A percentile compares a stretch with the other conserved stretches of the same genome.
Evolutionary conservation across 352 stramenopile genomes (phyloP).

Genomic region (Phytopythium aichiense): DNA sequence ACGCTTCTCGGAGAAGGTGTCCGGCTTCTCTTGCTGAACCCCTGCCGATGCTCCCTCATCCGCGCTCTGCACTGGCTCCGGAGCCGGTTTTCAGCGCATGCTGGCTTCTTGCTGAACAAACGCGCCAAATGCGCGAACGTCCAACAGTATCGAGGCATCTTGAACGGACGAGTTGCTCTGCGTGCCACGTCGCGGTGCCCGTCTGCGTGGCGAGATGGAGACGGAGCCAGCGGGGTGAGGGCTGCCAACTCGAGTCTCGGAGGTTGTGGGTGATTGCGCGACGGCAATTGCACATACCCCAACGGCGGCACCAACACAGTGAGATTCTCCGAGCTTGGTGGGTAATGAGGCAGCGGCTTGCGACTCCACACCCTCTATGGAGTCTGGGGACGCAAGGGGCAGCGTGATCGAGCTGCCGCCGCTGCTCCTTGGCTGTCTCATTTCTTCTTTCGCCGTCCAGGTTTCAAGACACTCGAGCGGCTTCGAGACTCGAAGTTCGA

Average conservation of each 20-base stretch:
- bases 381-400: not conserved
- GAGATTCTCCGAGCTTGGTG: not conserved
- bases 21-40: not conserved
- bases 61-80: not conserved
- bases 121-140: no score
- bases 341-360: not conserved
- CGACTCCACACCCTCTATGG: no score
- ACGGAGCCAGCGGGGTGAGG: not conserved
- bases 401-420: not conserved
- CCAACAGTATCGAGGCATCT: no score
- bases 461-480: not conserved
- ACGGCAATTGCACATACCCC: constrained; percentile 1
- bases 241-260: not conserved
- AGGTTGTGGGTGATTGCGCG: not conserved
- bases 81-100: not conserved
- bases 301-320: not conserved
- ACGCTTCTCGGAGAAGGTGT: no score
- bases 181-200: not conserved
- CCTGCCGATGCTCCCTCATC: not conserved
- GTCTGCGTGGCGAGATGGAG: constrained; percentile 3
- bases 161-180: not conserved
- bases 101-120: not conserved
- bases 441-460: not conserved
- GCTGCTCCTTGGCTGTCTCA: not conserved
- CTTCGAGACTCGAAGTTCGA: not conserved